Evolutionary conservation across 495 filamentous ascomycete species (phyloP).

Genomic region (Lasiosphaeria hispida): DNA sequence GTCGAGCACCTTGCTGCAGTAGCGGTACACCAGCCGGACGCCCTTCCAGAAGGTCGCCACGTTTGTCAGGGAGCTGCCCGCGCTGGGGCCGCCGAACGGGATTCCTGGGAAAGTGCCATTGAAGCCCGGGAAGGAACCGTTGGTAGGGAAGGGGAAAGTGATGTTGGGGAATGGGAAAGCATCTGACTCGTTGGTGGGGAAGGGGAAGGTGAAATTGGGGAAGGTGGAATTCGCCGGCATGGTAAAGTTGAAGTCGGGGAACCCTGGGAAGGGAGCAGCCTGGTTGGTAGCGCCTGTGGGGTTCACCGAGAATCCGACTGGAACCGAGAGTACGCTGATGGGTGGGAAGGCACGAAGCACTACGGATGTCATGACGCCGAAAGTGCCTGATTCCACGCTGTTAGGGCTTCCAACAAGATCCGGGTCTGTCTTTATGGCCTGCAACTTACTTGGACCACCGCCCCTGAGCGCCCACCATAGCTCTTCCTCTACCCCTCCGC

Average conservation of each 20-base stretch:
- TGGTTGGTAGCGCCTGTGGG: not conserved
- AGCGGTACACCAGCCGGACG: constrained; percentile 41
- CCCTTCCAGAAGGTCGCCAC: constrained; percentile 53
- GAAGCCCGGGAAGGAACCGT: constrained; percentile 21
- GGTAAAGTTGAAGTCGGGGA: constrained; percentile 23
- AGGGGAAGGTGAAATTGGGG: constrained; percentile 10
- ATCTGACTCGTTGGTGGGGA: not conserved
- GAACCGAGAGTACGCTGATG: constrained; percentile 24
- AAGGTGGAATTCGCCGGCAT: constrained; percentile 22
- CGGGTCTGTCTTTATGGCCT: not conserved
- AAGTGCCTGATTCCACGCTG: constrained; percentile 40
- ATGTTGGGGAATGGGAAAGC: constrained; percentile 12
- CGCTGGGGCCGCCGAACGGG: constrained; percentile 20
- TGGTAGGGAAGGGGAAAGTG: not conserved
- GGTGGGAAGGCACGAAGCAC: constrained; percentile 42
- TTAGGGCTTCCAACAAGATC: not conserved
- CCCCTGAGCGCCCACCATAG: constrained; percentile 64
- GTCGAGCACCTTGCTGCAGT: constrained; percentile 33
- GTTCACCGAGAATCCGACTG: constrained; percentile 18
- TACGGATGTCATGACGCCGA: constrained; percentile 52
- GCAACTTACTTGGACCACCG: constrained; percentile 51
- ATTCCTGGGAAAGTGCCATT: constrained; percentile 24
- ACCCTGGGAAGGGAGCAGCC: constrained; percentile 8
- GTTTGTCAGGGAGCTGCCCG: constrained; percentile 24
- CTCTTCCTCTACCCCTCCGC: constrained; percentile 38